phyloP scores from a whole-genome alignment of 805 yeast genomes.

The Schwanniomyces polymorphus region DNA sequence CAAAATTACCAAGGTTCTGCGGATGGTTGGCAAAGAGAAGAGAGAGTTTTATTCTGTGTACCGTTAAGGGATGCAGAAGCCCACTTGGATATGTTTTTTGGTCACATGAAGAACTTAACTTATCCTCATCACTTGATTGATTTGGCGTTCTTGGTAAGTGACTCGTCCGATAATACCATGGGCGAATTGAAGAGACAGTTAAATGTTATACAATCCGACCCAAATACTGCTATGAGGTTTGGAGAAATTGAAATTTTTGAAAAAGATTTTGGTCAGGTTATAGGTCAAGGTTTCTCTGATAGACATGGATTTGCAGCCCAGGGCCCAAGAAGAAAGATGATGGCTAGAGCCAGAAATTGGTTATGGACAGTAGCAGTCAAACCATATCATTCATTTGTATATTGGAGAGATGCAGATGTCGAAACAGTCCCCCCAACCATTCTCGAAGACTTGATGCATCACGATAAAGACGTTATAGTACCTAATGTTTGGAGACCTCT shows the following conservation, averaged over 20 bases:
- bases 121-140: slow-evolving; percentile 89
- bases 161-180: slow-evolving; percentile 86
- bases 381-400: slow-evolving; percentile 94
- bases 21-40: slow-evolving; percentile 78
- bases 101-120: slow-evolving; percentile 74
- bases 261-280: slow-evolving; percentile 89
- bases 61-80: slow-evolving; percentile 91
- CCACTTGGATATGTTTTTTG: slow-evolving; percentile 86
- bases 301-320: slow-evolving; percentile 96
- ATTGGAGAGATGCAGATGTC: slow-evolving; percentile 98
- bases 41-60: slow-evolving; percentile 80
- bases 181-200: slow-evolving; percentile 60
- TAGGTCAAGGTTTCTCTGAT: slow-evolving; percentile 91
- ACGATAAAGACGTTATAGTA: slow-evolving; percentile 86
- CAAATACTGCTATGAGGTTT: slow-evolving; percentile 61
- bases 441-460: slow-evolving; percentile 89
- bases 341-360: slow-evolving; percentile 98
- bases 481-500: slow-evolving; percentile 93
- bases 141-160: slow-evolving; percentile 81
- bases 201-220: slow-evolving; percentile 62
- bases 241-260: slow-evolving; percentile 86
- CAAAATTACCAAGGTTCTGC: slow-evolving; percentile 61
- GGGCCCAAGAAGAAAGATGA: slow-evolving; percentile 89
- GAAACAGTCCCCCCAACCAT: slow-evolving; percentile 84
- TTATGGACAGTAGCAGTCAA: slow-evolving; percentile 78